Evolutionary conservation across 805 yeast species (phyloP).

Genomic region (Zygoascus ofunaensis): DNA sequence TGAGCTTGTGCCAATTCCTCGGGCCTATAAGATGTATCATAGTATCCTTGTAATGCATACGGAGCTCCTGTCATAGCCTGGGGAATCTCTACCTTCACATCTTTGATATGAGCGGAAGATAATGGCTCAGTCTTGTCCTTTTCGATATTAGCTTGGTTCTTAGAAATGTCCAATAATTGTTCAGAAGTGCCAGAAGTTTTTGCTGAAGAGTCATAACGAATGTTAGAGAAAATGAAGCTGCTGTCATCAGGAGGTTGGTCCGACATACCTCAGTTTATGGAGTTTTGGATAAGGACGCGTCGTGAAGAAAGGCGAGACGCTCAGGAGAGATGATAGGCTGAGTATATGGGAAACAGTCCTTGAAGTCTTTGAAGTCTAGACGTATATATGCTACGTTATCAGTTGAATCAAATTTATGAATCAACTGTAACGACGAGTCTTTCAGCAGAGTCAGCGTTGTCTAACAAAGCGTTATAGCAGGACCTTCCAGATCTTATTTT

Average conservation of each 20-base stretch:
- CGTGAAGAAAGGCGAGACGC: no score
- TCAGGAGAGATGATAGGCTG: no score
- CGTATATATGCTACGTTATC: no score
- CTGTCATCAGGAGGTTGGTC: constrained; percentile 12
- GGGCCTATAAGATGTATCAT: background rate
- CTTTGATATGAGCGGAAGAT: background rate
- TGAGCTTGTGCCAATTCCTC: no score
- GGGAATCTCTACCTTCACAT: background rate
- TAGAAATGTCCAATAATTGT: background rate
- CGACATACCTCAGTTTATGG: constrained; percentile 10
- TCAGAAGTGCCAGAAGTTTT: background rate
- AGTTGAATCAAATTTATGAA: no score
- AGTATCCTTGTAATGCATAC: constrained; percentile 1
- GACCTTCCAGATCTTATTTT: no score
- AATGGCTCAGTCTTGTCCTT: background rate
- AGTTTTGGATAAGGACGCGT: no score
- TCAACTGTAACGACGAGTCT: no score
- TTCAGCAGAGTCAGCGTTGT: no score
- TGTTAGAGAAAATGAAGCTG: constrained; percentile 11
- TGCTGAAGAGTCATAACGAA: constrained; percentile 3
- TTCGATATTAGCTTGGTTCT: background rate
- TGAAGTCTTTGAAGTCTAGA: no score
- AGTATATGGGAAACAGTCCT: no score
- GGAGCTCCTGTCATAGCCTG: background rate
- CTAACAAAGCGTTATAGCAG: no score